Percentiles rank a stretch among this genome's conserved stretches.
Evolutionary conservation across 1,284 basidiomycete species (phyloP).

Genomic region (Cryptococcus jaspeensis): DNA sequence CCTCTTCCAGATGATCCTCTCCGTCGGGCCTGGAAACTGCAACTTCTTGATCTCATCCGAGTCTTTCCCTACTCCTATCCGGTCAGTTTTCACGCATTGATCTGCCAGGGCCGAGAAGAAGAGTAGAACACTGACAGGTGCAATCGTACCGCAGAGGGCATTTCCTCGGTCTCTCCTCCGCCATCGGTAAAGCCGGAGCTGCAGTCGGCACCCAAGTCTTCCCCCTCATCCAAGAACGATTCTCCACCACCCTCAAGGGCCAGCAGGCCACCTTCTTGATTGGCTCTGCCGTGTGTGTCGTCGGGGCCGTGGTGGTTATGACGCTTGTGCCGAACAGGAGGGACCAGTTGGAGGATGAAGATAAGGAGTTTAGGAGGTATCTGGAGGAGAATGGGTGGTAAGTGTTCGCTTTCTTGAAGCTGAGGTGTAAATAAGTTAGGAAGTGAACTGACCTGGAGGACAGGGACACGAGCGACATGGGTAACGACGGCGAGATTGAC

Average conservation of each 20-base stretch:
- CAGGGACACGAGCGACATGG: no score
- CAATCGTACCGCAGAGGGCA: constrained; percentile 54
- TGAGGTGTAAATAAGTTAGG: no score
- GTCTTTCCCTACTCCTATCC: constrained; percentile 12
- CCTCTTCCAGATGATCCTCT: constrained; percentile 14
- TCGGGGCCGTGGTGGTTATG: constrained; percentile 25
- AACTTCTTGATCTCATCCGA: constrained; percentile 15
- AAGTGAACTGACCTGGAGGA: no score
- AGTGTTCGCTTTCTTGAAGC: no score
- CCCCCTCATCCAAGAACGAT: constrained; percentile 22
- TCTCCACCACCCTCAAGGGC: constrained; percentile 24
- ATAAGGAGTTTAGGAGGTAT: no score
- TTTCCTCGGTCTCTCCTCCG: constrained; percentile 63
- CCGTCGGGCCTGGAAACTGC: constrained; percentile 16
- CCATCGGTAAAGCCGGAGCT: constrained; percentile 68
- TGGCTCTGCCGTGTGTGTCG: constrained; percentile 27
- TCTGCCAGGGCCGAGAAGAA: not conserved
- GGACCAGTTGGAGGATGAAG: constrained; percentile 24
- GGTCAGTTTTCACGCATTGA: constrained; percentile 7
- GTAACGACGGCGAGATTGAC: no score
- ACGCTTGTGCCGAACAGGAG: constrained; percentile 24
- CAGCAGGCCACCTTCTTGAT: constrained; percentile 35
- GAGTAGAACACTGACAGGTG: not conserved
- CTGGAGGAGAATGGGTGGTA: no score
- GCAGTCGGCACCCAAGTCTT: constrained; percentile 49